These are phyloP conservation scores for Cutaneotrichosporon daszewskae DNA, from an alignment of 1,284 basidiomycete species.

Conservation along the genomic window DNA sequence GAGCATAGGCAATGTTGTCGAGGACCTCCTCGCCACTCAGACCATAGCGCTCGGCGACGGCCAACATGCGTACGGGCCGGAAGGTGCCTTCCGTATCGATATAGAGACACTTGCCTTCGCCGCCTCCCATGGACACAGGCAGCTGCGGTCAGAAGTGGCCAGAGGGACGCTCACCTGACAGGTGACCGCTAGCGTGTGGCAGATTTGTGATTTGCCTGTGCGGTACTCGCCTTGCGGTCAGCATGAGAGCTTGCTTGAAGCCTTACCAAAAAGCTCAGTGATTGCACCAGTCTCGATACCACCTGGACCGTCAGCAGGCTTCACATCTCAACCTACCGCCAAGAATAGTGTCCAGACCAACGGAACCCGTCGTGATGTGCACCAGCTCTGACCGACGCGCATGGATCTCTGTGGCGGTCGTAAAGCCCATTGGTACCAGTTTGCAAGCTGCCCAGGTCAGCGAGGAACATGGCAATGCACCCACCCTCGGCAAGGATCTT, in stretches of 20 bases:
- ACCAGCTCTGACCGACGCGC: conserved; percentile 92
- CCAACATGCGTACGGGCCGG: conserved; percentile 87
- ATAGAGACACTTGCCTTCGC: conserved; percentile 97
- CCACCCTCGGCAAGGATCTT: conserved; percentile 87
- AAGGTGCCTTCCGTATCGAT: conserved; percentile 99
- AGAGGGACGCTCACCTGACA: conserved; percentile 59
- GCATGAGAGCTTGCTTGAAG: background rate
- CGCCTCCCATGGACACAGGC: conserved; percentile 95
- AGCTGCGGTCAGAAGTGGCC: conserved; percentile 50
- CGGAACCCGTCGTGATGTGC: conserved; percentile 93
- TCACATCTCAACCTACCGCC: conserved; percentile 59
- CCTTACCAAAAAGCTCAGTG: conserved; percentile 85
- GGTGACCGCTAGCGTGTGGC: conserved; percentile 95
- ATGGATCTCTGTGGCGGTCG: conserved; percentile 96
- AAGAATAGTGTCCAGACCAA: conserved; percentile 89
- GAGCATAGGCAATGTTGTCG: conserved; percentile 97
- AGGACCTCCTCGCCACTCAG: conserved; percentile 95
- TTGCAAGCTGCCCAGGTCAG: conserved; percentile 68
- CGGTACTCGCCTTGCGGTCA: conserved; percentile 67
- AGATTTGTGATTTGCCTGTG: conserved; percentile 97
- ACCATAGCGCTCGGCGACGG: conserved; percentile 92
- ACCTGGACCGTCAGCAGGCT: conserved; percentile 51
- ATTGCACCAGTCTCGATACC: conserved; percentile 98
- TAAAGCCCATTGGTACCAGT: conserved; percentile 95
- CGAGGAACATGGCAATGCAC: conserved; percentile 23